Conservation (phyloP, 345 rosid genomes). For the Anacardium occidentale region DNA sequence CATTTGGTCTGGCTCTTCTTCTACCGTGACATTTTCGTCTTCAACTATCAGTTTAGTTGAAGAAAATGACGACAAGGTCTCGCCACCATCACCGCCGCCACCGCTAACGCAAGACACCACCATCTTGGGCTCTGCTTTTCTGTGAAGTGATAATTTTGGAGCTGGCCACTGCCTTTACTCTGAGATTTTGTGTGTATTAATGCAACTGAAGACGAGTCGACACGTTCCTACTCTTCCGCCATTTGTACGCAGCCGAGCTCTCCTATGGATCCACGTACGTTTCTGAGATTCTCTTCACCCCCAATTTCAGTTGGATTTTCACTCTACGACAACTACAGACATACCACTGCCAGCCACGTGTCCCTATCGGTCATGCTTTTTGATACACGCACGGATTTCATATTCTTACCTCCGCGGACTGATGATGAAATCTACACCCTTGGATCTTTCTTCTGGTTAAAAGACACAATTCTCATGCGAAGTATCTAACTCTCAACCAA, state of each 20-base stretch:
- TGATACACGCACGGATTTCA: too few species aligned
- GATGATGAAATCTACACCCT: background rate
- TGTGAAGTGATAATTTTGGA: background rate
- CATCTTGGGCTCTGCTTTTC: conserved; percentile 11
- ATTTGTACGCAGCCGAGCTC: background rate
- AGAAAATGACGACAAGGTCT: conserved; percentile 3
- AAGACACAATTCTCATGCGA: background rate
- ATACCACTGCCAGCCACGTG: background rate
- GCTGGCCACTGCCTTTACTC: background rate
- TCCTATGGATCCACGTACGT: background rate
- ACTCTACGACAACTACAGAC: background rate
- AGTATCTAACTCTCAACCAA: background rate
- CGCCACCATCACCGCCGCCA: background rate
- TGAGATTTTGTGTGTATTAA: too few species aligned
- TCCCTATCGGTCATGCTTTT: background rate
- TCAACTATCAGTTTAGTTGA: background rate
- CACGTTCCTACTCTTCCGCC: background rate
- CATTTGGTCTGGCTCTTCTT: conserved; percentile 8
- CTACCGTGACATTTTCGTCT: background rate
- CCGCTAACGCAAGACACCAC: conserved; percentile 17
- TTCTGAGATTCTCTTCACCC: background rate
- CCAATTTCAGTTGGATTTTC: background rate
- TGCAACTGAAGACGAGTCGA: background rate
- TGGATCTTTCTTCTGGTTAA: background rate
- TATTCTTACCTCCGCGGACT: background rate